Conservation (phyloP, 2,329 filamentous ascomycete species). For the Zalaria obscura region DNA sequence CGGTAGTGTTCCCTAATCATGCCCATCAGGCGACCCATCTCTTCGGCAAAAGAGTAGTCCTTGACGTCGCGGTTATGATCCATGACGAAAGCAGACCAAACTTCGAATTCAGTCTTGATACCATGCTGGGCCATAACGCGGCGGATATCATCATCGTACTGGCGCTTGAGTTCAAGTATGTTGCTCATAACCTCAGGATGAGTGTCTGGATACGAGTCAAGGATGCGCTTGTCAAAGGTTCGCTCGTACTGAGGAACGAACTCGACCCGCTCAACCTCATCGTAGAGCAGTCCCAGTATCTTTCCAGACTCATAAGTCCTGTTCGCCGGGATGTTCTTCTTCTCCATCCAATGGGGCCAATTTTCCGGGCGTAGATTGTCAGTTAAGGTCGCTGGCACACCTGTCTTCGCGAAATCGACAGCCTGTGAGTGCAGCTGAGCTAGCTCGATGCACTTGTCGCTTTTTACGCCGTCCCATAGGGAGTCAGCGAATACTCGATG, state of each 20-base stretch:
- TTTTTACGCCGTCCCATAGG: constrained; percentile 48
- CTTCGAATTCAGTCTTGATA: constrained; percentile 78
- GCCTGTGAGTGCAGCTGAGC: constrained; percentile 76
- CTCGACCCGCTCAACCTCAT: constrained; percentile 53
- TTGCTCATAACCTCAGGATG: constrained; percentile 31
- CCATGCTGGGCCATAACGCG: constrained; percentile 76
- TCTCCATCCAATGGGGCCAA: constrained; percentile 87
- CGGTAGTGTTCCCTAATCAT: constrained; percentile 57
- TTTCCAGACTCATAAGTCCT: constrained; percentile 51
- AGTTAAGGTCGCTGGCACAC: constrained; percentile 57
- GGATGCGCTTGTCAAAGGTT: constrained; percentile 62
- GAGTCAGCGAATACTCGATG: constrained; percentile 68
- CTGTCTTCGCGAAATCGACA: constrained; percentile 90
- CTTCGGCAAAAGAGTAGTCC: constrained; percentile 81
- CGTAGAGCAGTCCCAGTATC: constrained; percentile 70
- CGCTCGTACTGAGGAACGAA: constrained; percentile 61
- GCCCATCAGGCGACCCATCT: constrained; percentile 54
- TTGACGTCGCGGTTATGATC: constrained; percentile 54
- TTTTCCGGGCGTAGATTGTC: constrained; percentile 41
- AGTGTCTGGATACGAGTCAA: constrained; percentile 37
- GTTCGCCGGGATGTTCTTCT: constrained; percentile 30
- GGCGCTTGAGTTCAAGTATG: constrained; percentile 52
- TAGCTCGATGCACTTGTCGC: constrained; percentile 55
- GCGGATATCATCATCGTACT: constrained; percentile 65
- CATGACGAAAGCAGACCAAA: constrained; percentile 77